phyloP scores from a whole-genome alignment of 2,329 filamentous ascomycete species.

The Madurella mycetomatis region DNA sequence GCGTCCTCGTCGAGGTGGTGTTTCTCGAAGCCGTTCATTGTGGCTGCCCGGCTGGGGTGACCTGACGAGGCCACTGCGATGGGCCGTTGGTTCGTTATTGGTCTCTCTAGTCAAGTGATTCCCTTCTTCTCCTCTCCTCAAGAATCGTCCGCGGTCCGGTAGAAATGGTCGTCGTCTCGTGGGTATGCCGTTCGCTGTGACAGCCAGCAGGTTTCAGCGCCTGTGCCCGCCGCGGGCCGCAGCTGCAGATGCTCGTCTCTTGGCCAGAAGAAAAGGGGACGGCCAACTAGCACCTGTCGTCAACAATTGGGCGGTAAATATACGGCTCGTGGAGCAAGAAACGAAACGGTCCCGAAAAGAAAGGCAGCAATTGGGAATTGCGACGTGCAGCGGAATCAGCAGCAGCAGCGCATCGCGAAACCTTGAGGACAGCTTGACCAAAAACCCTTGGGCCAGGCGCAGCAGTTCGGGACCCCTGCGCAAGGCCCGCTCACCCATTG shows the following conservation, averaged over 20 bases:
- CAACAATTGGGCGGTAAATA: too few relatives aligned
- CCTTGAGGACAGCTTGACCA: slow-evolving; percentile 28
- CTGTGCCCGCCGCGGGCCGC: not conserved
- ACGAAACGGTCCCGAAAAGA: too few relatives aligned
- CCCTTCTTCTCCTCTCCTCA: not conserved
- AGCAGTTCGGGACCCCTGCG: slow-evolving; percentile 1
- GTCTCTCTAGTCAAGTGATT: not conserved
- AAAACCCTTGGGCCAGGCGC: slow-evolving; percentile 9
- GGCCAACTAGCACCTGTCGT: not conserved
- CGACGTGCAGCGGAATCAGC: not conserved
- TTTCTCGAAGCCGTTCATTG: slow-evolving; percentile 74
- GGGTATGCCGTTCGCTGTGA: too few relatives aligned
- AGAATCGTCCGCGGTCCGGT: not conserved
- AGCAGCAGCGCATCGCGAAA: slow-evolving; percentile 9
- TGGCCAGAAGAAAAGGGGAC: not conserved
- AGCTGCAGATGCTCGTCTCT: not conserved
- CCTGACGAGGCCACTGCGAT: not conserved
- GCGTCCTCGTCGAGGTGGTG: slow-evolving; percentile 69
- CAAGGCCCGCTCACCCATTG: slow-evolving; percentile 7
- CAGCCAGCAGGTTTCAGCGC: not conserved
- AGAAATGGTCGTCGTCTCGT: too few relatives aligned
- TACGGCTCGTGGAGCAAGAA: too few relatives aligned
- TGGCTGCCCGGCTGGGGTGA: slow-evolving; percentile 8
- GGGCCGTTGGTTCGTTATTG: not conserved
- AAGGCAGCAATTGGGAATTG: too few relatives aligned